Evolutionary conservation across 352 stramenopile genomes (phyloP).

Genomic region (Phytophthora meadii): DNA sequence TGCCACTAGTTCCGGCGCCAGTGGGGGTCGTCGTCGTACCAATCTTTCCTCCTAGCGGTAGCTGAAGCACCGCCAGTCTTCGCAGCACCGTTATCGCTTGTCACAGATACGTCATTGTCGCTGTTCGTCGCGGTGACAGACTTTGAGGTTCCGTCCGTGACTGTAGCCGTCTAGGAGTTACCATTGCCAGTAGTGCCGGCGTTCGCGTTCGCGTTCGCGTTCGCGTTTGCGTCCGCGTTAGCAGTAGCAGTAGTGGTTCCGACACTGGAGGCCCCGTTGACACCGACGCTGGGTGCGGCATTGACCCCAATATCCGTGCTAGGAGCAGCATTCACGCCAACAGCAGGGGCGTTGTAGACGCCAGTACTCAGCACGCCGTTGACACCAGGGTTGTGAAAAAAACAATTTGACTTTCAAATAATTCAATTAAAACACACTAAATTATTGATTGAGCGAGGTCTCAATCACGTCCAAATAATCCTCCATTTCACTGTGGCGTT

Average conservation of each 20-base stretch:
- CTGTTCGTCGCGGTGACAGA: neutral
- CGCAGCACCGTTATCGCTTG: neutral
- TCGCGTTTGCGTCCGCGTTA: neutral
- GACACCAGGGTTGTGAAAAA: too few species aligned
- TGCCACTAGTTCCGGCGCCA: conserved; percentile 8
- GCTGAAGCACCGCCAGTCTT: conserved; percentile 8
- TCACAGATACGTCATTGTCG: neutral
- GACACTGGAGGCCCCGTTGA: neutral
- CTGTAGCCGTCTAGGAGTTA: neutral
- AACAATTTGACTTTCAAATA: too few species aligned
- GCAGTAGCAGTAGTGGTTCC: neutral
- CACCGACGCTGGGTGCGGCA: conserved; percentile 2
- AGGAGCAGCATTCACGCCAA: neutral
- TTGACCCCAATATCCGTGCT: neutral
- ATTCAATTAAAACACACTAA: too few species aligned
- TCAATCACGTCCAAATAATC: too few species aligned
- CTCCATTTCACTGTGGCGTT: too few species aligned
- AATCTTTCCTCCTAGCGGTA: conserved; percentile 2
- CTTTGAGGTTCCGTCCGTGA: neutral
- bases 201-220: neutral
- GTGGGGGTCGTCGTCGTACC: neutral
- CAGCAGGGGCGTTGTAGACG: neutral
- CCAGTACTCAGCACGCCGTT: neutral
- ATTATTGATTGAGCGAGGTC: too few species aligned
- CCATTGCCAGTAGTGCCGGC: neutral